A percentile compares a stretch with the other conserved stretches of the same genome.
Conservation (phyloP, 257 asterid genomes). For the Solanum etuberosum region DNA sequence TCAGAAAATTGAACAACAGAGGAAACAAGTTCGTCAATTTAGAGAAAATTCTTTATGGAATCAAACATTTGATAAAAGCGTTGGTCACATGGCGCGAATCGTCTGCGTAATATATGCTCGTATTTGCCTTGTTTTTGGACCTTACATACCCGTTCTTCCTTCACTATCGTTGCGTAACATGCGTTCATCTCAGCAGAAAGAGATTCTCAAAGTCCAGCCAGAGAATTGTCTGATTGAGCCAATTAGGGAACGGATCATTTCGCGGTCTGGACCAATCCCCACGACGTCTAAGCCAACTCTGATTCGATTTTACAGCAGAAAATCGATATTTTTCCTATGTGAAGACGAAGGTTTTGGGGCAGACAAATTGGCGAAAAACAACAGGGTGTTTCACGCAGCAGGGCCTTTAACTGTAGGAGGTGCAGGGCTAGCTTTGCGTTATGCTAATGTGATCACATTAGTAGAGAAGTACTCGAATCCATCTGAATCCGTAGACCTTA, state of each 20-base stretch:
- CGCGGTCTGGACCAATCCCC: constrained; percentile 43
- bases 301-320: constrained; percentile 53
- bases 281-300: constrained; percentile 22
- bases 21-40: constrained; percentile 38
- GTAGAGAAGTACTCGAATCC: constrained; percentile 45
- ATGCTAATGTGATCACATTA: constrained; percentile 51
- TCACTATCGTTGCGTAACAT: not conserved
- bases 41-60: constrained; percentile 57
- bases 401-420: constrained; percentile 65
- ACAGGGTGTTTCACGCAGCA: constrained; percentile 52
- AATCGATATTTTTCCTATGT: constrained; percentile 5
- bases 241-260: constrained; percentile 16
- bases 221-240: constrained; percentile 4
- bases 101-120: constrained; percentile 37
- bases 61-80: constrained; percentile 48
- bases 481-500: constrained; percentile 12
- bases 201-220: not conserved
- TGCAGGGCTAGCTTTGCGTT: constrained; percentile 59
- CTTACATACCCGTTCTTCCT: constrained; percentile 11
- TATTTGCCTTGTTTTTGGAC: constrained; percentile 44
- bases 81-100: constrained; percentile 43
- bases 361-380: not conserved
- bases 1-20: constrained; percentile 42
- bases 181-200: constrained; percentile 8
- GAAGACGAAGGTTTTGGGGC: constrained; percentile 12